Percentiles rank a stretch among this genome's conserved stretches.
Evolutionary conservation across 345 rosid species (phyloP).

Genomic region (Gossypium arboreum): DNA sequence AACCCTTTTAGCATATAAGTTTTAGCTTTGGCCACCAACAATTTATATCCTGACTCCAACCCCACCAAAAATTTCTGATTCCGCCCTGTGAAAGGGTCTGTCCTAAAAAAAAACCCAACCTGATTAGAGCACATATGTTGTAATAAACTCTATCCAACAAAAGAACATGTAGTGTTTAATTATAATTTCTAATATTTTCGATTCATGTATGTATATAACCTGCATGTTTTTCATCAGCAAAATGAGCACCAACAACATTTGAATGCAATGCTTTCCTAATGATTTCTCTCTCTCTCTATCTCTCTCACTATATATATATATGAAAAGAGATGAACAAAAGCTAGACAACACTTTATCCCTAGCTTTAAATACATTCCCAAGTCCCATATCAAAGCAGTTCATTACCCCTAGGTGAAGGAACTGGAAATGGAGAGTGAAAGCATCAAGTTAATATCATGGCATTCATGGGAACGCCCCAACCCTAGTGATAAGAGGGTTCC

Average conservation of each 20-base stretch:
- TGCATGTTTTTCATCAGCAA: neutral
- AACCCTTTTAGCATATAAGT: too few species aligned
- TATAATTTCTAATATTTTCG: neutral
- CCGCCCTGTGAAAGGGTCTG: neutral
- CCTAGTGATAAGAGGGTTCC: neutral
- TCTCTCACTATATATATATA: too few species aligned
- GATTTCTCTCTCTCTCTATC: too few species aligned
- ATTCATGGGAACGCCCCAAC: neutral
- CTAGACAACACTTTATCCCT: too few species aligned
- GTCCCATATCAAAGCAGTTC: too few species aligned
- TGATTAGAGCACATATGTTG: too few species aligned
- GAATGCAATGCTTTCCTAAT: neutral
- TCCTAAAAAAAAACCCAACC: neutral
- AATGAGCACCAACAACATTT: neutral
- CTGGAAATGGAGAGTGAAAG: conserved; percentile 2
- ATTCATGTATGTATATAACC: neutral
- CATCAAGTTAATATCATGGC: neutral
- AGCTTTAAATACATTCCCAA: too few species aligned
- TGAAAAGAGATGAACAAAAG: too few species aligned
- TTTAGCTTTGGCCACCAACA: too few species aligned
- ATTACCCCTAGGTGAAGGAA: neutral
- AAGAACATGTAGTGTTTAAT: neutral
- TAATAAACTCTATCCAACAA: neutral
- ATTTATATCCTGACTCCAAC: too few species aligned
- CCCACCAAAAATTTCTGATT: too few species aligned